Conservation (phyloP, 257 asterid species). For the Echites panduratus region DNA sequence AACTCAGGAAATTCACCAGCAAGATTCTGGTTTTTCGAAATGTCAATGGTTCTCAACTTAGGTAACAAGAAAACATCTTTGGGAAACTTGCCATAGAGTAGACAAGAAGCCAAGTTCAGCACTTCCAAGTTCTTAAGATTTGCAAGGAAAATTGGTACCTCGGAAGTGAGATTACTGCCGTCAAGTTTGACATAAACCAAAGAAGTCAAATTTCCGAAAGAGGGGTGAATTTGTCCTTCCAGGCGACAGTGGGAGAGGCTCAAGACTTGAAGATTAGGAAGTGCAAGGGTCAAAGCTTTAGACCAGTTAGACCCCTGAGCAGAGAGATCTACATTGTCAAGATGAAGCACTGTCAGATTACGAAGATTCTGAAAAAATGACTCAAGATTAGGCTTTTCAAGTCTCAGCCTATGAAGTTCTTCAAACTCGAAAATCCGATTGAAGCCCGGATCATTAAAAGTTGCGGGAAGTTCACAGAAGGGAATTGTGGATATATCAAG, state of each 20-base stretch:
- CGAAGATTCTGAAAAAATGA: slow-evolving; percentile 35
- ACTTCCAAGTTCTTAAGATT: slow-evolving; percentile 25
- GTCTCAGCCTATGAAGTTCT: slow-evolving; percentile 19
- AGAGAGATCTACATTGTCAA: slow-evolving; percentile 42
- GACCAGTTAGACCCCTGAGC: slow-evolving; percentile 35
- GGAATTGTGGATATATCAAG: slow-evolving; percentile 22
- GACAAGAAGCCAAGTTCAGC: slow-evolving; percentile 34
- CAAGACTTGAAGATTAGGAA: slow-evolving; percentile 35
- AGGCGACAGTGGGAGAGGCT: slow-evolving; percentile 40
- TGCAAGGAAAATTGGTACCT: slow-evolving; percentile 29
- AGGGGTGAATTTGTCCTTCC: slow-evolving; percentile 35
- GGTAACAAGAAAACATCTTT: slow-evolving; percentile 26
- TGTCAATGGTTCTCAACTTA: slow-evolving; percentile 28
- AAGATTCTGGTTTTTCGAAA: slow-evolving; percentile 26
- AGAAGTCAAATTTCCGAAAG: slow-evolving; percentile 25
- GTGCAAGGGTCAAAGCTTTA: slow-evolving; percentile 28
- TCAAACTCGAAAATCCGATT: not conserved
- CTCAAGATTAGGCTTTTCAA: slow-evolving; percentile 41
- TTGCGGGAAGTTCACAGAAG: not conserved
- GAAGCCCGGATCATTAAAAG: not conserved
- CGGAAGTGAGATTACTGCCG: slow-evolving; percentile 29
- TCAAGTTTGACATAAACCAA: slow-evolving; percentile 42
- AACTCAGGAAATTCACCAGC: slow-evolving; percentile 24
- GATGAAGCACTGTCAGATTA: slow-evolving; percentile 39
- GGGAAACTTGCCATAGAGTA: slow-evolving; percentile 39